Evolutionary conservation across 495 filamentous ascomycete genomes (phyloP).

Genomic region (Amphirosellinia nigrospora): DNA sequence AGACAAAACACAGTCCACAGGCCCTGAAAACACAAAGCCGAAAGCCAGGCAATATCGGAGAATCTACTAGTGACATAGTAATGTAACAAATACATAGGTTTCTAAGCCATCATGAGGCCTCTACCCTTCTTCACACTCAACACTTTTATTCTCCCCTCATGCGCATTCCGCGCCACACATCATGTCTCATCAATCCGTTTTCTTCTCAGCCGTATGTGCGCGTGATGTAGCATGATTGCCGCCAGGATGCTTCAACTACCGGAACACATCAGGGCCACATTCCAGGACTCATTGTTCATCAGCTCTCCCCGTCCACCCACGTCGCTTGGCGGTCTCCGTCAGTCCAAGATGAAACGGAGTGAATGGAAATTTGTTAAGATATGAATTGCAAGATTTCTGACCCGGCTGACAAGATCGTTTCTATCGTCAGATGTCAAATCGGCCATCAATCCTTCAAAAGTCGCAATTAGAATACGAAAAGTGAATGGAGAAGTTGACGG

Average conservation of each 20-base stretch:
- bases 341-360: neutral
- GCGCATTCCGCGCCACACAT: neutral
- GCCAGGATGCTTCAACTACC: neutral
- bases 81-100: neutral
- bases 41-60: neutral
- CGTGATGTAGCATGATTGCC: neutral
- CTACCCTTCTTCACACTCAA: neutral
- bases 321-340: neutral
- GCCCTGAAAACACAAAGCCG: neutral
- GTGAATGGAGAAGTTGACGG: neutral
- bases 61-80: constrained; percentile 11
- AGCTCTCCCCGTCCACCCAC: neutral
- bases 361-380: neutral
- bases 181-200: neutral
- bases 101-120: neutral
- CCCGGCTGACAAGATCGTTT: neutral
- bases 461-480: neutral
- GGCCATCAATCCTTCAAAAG: neutral
- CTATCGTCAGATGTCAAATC: neutral
- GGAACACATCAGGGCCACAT: neutral
- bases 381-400: neutral
- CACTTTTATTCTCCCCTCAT: neutral
- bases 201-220: neutral
- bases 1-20: neutral
- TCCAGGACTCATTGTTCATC: neutral